A percentile compares a stretch with the other conserved stretches of the same genome.
phyloP scores from a whole-genome alignment of 2,329 filamentous ascomycete species.

The Pseudodiploospora longispora region DNA sequence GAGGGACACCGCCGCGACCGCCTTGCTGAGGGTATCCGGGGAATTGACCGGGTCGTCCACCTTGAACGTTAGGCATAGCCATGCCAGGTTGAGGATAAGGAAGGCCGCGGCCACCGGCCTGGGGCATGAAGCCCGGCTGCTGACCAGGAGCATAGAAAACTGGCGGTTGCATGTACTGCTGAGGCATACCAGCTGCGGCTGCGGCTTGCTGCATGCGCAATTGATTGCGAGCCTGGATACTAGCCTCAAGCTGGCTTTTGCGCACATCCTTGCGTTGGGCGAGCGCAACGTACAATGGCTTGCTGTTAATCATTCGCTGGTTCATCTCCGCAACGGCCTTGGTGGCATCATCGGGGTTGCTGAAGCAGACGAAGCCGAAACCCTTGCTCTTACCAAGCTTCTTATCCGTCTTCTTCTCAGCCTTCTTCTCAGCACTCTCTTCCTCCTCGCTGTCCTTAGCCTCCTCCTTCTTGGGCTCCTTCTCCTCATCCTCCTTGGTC shows the following conservation, averaged over 20 bases:
- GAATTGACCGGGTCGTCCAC: constrained; percentile 79
- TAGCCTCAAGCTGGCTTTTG: constrained; percentile 98
- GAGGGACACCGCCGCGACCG: constrained; percentile 77
- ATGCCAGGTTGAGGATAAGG: constrained; percentile 58
- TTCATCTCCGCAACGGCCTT: constrained; percentile 99
- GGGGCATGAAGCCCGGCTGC: constrained; percentile 61
- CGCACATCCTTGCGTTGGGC: constrained; percentile 99
- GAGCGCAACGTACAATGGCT: constrained; percentile 95
- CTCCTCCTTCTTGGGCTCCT: constrained; percentile 40
- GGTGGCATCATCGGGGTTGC: constrained; percentile 96
- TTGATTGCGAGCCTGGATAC: constrained; percentile 98
- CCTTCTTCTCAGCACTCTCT: constrained; percentile 45
- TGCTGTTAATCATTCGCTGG: constrained; percentile 95
- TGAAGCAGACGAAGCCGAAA: constrained; percentile 99
- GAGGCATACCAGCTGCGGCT: constrained; percentile 79
- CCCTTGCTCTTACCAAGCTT: constrained; percentile 98
- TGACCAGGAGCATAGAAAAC: constrained; percentile 88
- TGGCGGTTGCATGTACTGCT: constrained; percentile 78
- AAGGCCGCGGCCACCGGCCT: constrained; percentile 54
- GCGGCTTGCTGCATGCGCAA: constrained; percentile 97
- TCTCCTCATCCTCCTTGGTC: constrained; percentile 44
- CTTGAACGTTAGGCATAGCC: constrained; percentile 64
- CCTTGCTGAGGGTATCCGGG: constrained; percentile 78
- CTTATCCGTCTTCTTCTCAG: constrained; percentile 50
- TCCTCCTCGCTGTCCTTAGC: constrained; percentile 38